A percentile compares a stretch with the other conserved stretches of the same genome.
Evolutionary conservation across 2,329 filamentous ascomycete genomes (phyloP).

Genomic region (Sphaerostilbella broomeana): DNA sequence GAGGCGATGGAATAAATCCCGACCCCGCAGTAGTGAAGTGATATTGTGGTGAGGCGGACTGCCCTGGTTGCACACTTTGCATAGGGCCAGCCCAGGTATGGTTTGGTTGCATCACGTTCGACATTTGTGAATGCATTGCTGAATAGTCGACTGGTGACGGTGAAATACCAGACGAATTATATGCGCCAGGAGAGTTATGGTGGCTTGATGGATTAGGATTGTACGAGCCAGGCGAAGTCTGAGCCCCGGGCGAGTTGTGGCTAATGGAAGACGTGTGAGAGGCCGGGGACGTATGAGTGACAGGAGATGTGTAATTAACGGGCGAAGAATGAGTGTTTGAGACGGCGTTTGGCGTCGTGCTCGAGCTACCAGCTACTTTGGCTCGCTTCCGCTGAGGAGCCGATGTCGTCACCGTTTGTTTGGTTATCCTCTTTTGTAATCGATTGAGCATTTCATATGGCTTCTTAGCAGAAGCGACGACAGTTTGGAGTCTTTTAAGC

Average conservation of each 20-base stretch:
- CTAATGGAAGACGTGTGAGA: background rate
- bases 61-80: background rate
- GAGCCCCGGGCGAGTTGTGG: background rate
- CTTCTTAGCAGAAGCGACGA: conserved; percentile 26
- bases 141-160: background rate
- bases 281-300: background rate
- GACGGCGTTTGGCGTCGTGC: background rate
- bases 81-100: background rate
- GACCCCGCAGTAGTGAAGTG: background rate
- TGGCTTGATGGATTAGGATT: background rate
- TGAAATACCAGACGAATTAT: background rate
- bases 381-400: conserved; percentile 11
- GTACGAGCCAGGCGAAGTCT: background rate
- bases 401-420: conserved; percentile 2
- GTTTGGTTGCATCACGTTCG: background rate
- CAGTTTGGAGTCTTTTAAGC: conserved; percentile 25
- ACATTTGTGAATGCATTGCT: background rate
- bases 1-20: background rate
- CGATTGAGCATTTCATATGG: conserved; percentile 27
- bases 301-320: background rate
- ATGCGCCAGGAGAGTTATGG: background rate
- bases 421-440: conserved; percentile 20
- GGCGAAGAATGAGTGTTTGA: background rate
- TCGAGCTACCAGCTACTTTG: no score
- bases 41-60: conserved; percentile 1